A percentile compares a stretch with the other conserved stretches of the same genome.
Evolutionary conservation across 148 eudicot genomes (phyloP).

Genomic region (Bassia scoparia): DNA sequence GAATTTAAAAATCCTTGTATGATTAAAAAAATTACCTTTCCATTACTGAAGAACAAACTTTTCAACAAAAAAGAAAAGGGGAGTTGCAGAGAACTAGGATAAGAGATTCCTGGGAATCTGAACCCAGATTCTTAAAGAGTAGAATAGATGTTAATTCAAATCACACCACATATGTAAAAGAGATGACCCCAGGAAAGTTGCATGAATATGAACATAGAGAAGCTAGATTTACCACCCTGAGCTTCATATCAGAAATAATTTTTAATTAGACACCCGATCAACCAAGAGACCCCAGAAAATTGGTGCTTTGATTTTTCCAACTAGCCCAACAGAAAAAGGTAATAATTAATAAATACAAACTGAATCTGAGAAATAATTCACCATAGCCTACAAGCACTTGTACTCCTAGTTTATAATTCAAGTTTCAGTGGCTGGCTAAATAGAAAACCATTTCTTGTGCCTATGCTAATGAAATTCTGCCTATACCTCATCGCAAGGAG

Average conservation of each 20-base stretch:
- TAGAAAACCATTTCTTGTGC: background rate
- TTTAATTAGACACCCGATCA: background rate
- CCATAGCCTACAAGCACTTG: background rate
- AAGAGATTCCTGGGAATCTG: background rate
- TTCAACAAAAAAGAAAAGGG: background rate
- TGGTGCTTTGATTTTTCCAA: background rate
- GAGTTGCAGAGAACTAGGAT: background rate
- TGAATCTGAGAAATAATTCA: background rate
- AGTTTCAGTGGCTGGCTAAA: background rate
- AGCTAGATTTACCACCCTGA: background rate
- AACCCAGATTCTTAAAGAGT: background rate
- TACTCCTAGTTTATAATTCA: background rate
- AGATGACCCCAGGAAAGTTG: background rate
- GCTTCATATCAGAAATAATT: background rate
- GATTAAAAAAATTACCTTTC: background rate
- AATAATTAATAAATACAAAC: background rate
- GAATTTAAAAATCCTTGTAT: background rate
- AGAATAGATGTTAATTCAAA: background rate
- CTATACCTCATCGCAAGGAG: background rate
- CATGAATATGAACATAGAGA: background rate
- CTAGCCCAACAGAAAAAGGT: background rate
- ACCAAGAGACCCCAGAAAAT: background rate
- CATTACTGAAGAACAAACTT: background rate
- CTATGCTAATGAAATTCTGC: background rate
- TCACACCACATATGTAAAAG: background rate